A percentile compares a stretch with the other conserved stretches of the same genome.
phyloP scores from a whole-genome alignment of 805 yeast genomes.

The Candida boleticola region DNA sequence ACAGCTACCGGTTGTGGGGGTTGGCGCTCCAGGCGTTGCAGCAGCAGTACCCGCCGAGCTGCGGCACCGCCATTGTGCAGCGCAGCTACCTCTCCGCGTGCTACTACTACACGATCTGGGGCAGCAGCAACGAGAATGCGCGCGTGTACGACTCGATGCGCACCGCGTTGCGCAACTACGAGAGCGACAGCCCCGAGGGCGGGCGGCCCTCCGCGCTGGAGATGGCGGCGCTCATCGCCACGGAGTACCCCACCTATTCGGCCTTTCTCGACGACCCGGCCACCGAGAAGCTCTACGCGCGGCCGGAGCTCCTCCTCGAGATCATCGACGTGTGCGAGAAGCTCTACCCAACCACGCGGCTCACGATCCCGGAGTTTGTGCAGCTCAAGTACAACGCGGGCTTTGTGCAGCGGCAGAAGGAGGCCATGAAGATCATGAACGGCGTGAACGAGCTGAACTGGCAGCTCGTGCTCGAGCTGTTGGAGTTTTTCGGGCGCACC shows the following conservation, averaged over 20 bases:
- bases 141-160: not conserved
- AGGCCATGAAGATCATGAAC: slow-evolving; percentile 23
- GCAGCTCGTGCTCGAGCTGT: slow-evolving; percentile 16
- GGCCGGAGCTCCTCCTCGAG: not conserved
- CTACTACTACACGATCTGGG: slow-evolving; percentile 18
- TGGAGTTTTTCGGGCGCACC: slow-evolving; percentile 17
- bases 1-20: slow-evolving; percentile 2
- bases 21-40: not conserved
- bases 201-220: not conserved
- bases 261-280: not conserved
- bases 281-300: not conserved
- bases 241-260: not conserved
- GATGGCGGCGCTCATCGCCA: not conserved
- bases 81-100: slow-evolving; percentile 19
- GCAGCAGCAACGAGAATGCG: not conserved
- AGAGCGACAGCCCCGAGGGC: not conserved
- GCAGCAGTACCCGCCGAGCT: not conserved
- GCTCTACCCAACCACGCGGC: slow-evolving; percentile 32
- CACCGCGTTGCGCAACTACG: not conserved
- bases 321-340: slow-evolving; percentile 27
- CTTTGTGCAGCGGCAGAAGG: slow-evolving; percentile 18
- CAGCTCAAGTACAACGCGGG: slow-evolving; percentile 18
- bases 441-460: slow-evolving; percentile 22
- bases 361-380: slow-evolving; percentile 30
- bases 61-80: not conserved